Evolutionary conservation across 805 yeast species (phyloP).

Genomic region (Myxozyma monticola): DNA sequence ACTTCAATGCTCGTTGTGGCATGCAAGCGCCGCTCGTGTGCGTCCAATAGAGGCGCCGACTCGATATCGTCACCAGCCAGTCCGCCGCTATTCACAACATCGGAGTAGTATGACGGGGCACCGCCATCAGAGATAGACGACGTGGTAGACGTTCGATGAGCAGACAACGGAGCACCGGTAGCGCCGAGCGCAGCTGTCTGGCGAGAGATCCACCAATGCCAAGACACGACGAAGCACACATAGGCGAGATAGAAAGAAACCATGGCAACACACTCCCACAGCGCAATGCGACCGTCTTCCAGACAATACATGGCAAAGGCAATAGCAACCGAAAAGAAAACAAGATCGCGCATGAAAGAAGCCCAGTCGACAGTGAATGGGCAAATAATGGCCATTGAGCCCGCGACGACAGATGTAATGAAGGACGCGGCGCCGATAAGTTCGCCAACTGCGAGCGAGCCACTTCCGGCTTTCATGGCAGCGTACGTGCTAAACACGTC

Average conservation of each 20-base stretch:
- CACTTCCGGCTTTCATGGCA: slow-evolving; percentile 71
- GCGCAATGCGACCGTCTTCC: slow-evolving; percentile 56
- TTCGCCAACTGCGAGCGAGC: slow-evolving; percentile 83
- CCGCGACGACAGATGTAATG: slow-evolving; percentile 75
- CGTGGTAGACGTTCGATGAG: slow-evolving; percentile 1
- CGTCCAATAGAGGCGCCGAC: slow-evolving; percentile 12
- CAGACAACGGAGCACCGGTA: background rate
- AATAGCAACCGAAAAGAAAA: slow-evolving; percentile 55
- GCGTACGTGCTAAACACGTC: slow-evolving; percentile 83
- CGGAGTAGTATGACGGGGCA: slow-evolving; percentile 10
- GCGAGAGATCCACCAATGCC: slow-evolving; percentile 44
- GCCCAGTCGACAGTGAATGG: slow-evolving; percentile 57
- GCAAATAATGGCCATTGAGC: slow-evolving; percentile 66
- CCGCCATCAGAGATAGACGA: background rate
- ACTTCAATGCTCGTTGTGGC: slow-evolving; percentile 13
- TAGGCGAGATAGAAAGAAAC: slow-evolving; percentile 57
- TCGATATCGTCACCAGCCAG: slow-evolving; percentile 5
- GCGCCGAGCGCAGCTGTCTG: too few species aligned
- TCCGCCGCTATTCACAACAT: slow-evolving; percentile 19
- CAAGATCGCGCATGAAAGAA: slow-evolving; percentile 60
- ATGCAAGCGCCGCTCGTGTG: background rate
- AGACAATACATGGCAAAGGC: slow-evolving; percentile 45
- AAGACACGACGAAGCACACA: slow-evolving; percentile 50
- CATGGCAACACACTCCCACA: slow-evolving; percentile 59
- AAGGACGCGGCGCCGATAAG: slow-evolving; percentile 88